These are phyloP conservation scores for Tylopilus cervinicoccineus DNA, from an alignment of 768 basidiomycete genomes.

Conservation along the genomic window DNA sequence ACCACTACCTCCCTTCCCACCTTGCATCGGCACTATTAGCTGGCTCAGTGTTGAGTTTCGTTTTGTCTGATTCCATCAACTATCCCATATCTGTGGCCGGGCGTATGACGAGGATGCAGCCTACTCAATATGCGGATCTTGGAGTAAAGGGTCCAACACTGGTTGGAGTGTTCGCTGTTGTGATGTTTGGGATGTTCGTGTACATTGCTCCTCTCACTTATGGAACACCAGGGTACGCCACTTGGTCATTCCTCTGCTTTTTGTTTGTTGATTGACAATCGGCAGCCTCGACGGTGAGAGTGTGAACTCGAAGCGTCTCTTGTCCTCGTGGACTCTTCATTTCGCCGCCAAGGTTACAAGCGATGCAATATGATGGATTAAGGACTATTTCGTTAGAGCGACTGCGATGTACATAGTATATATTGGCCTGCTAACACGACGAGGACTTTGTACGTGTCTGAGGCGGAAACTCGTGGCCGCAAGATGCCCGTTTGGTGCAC, in stretches of 20 bases:
- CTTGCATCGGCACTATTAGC: conserved; percentile 89
- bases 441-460: not conserved
- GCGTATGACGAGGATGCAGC: conserved; percentile 53
- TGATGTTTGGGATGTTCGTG: conserved; percentile 61
- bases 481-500: conserved; percentile 11
- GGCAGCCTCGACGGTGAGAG: conserved; percentile 76
- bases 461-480: conserved; percentile 7
- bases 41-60: conserved; percentile 87
- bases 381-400: conserved; percentile 10
- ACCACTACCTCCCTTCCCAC: conserved; percentile 97
- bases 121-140: conserved; percentile 61
- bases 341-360: conserved; percentile 70
- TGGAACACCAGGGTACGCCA: conserved; percentile 87
- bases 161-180: conserved; percentile 50
- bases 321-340: conserved; percentile 93
- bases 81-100: conserved; percentile 83
- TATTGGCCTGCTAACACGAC: conserved; percentile 14
- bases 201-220: conserved; percentile 92
- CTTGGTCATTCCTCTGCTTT: not conserved
- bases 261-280: conserved; percentile 15
- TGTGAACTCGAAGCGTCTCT: conserved; percentile 78
- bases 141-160: conserved; percentile 73
- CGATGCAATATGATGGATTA: conserved; percentile 29
- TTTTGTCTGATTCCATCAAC: conserved; percentile 87
- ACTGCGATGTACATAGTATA: conserved; percentile 19